Evolutionary conservation across 805 yeast species (phyloP), one percentile per base, ranked within the genome.

Genomic region (Candida parachauliodes): DNA sequence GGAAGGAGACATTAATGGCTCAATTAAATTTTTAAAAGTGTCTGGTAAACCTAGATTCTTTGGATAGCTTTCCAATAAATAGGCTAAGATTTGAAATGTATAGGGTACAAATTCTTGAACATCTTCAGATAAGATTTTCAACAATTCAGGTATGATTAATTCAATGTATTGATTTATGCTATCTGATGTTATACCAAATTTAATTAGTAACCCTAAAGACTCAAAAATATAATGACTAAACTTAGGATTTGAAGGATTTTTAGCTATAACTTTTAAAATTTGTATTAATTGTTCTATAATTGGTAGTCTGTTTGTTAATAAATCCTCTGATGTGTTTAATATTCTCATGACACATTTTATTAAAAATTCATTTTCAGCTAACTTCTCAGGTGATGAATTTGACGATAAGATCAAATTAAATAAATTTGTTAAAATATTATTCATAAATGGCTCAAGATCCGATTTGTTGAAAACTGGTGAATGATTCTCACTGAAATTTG

Each of bases 91-190:
- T 65, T 93, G 99, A 62, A 94, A 83, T 5, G 83, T 80, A 54
- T 93, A 93, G 8, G 98, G 97, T 12, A 86, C 80, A 55, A 93
- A 93, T 63, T 93, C 99, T 50, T 89, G 91, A 32, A 93, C 84
- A 50, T 93, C 98, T 35, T 79, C 79, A 15, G 85, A 81, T 39
- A 93, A 68, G 20, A 89, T 76, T 1, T 63, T 62, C 43, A 89
- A 63, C 40, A 86, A 67, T 2, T 79, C 70, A 6, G 95, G 91
- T 50, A 89, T 71, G 23, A 86, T 67, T 8, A 75, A 44, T 5
- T 63, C 60, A 40, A 81, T 80, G 28, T 75, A 63, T 19, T 55
- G 41, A 12, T 44, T 45, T 18, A 52, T 45, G 28, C 65, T 54
- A 27, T 68, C 61, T 17, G 61, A 46, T 2, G 50, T 47, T 25